Evolutionary conservation across 2,329 filamentous ascomycete species (phyloP), one percentile per base, ranked within the genome.

Genomic region (Trichoderma sp.): DNA sequence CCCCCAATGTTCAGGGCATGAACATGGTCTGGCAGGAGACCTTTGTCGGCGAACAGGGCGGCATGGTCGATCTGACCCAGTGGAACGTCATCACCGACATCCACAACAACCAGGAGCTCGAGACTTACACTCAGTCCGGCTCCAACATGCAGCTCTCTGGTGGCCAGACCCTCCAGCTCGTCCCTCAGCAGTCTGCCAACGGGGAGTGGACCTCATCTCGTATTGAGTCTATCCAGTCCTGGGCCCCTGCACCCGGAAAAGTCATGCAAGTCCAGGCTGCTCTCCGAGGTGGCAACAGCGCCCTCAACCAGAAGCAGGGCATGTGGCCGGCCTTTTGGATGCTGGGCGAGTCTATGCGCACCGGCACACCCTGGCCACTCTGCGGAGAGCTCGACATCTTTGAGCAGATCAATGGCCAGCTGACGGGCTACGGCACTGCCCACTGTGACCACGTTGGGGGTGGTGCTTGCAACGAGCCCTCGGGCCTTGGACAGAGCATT

Each of bases 291-390:
- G 85, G 84, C 37, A 65, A 76, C 13, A 69, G 74, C 52, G 10
- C 29, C n/a, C 1, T 67, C 19, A 72, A 72, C 35, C 77, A 79
- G 60, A 84, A 85, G 77, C 79, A 83, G 72, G 84, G 84, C 14
- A 79, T 86, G 71, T 86, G 84, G 84, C 84, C 84, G 2, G 84
- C 84, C 4, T 86, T 86, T 73, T 86, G 84, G 84, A 76, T 85
- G 65, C 80, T 86, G 1, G 84, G 84, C 13, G 79, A 84, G 69
- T 77, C 82, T 19, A 77, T 85, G 62, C 81, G 84, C 7, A 75
- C 78, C 70, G 83, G 84, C 14, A 82, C 80, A 2, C 70, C 72
- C 24, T 86, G 84, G 84, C 84, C 84, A 0, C 76, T 75, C 8
- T 85, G 83, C 72, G 84, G 84, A 31, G 84, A 86, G 78, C 76